A percentile compares a stretch with the other conserved stretches of the same genome.
These are phyloP conservation scores for Leccinum solheimii DNA, from an alignment of 1,284 basidiomycete genomes.

Conservation along the genomic window DNA sequence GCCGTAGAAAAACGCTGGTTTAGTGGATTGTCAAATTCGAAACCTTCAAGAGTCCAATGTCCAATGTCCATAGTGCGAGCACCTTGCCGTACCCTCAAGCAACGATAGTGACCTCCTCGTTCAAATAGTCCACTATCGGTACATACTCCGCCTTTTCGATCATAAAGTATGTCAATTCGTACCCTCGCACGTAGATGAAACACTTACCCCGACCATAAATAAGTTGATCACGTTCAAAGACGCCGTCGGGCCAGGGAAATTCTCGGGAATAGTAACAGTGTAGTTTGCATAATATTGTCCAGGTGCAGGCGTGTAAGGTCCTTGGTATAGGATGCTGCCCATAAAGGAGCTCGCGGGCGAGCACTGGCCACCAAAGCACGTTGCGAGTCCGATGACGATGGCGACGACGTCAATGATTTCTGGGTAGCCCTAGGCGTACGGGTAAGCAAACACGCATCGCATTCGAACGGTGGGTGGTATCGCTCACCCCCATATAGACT, in stretches of 20 bases:
- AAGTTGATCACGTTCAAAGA: conserved; percentile 29
- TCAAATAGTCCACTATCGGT: conserved; percentile 28
- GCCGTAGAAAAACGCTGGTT: not conserved
- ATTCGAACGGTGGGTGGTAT: not conserved
- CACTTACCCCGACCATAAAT: conserved; percentile 32
- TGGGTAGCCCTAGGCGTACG: conserved; percentile 13
- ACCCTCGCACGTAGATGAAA: not conserved
- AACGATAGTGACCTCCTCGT: conserved; percentile 20
- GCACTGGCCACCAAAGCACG: conserved; percentile 19
- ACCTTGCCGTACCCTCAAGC: not conserved
- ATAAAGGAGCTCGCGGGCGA: conserved; percentile 16
- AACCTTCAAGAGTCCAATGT: not conserved
- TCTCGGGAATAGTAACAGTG: conserved; percentile 21
- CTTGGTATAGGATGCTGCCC: conserved; percentile 28
- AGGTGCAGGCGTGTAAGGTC: conserved; percentile 11
- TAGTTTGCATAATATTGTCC: conserved; percentile 18
- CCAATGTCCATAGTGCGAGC: not conserved
- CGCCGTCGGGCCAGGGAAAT: conserved; percentile 11
- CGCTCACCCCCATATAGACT: conserved; percentile 23
- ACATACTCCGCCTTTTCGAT: conserved; percentile 14
- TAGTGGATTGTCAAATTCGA: not conserved
- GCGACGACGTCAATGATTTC: conserved; percentile 29
- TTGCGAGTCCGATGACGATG: conserved; percentile 28
- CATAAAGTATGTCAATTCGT: conserved; percentile 2
- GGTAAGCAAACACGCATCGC: not conserved